A percentile compares a stretch with the other conserved stretches of the same genome.
phyloP scores from a whole-genome alignment of 2,329 filamentous ascomycete genomes.

The Aspergillus pseudoglaucus region DNA sequence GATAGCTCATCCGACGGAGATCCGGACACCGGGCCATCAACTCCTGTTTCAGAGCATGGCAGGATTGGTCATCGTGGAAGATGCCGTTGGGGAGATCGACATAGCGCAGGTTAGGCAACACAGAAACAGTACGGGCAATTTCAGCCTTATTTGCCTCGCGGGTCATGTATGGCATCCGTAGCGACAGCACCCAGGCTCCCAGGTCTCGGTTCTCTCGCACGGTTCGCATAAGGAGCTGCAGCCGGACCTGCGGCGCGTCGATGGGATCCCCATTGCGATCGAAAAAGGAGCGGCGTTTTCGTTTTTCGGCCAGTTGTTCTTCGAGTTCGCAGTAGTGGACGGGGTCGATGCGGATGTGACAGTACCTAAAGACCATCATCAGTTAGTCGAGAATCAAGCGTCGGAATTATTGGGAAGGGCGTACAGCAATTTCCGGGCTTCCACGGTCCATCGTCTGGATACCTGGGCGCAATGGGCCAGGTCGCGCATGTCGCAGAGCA shows the following conservation, averaged over 20 bases:
- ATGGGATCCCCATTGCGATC: conserved; percentile 72
- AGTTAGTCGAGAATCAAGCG: background rate
- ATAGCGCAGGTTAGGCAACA: conserved; percentile 77
- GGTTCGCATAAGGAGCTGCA: conserved; percentile 73
- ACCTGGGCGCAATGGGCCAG: conserved; percentile 72
- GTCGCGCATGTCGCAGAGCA: conserved; percentile 89
- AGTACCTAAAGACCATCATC: conserved; percentile 57
- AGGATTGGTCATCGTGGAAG: conserved; percentile 71
- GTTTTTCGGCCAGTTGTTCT: conserved; percentile 68
- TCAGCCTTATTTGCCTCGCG: conserved; percentile 79
- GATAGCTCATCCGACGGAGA: conserved; percentile 84
- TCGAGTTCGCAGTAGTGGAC: conserved; percentile 93
- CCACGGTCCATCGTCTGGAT: conserved; percentile 62
- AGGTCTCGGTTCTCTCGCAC: conserved; percentile 69
- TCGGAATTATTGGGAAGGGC: conserved; percentile 27
- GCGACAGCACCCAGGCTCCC: conserved; percentile 63
- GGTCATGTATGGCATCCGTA: conserved; percentile 94
- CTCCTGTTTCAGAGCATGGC: conserved; percentile 71
- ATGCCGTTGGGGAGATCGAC: conserved; percentile 86
- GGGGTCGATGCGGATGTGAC: conserved; percentile 83
- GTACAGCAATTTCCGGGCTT: conserved; percentile 57
- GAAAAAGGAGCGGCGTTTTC: conserved; percentile 67
- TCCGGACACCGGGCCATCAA: conserved; percentile 76
- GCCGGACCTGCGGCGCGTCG: conserved; percentile 68
- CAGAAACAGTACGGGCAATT: conserved; percentile 76